Conservation (phyloP, 257 asterid genomes). For the Coffea canephora region DNA sequence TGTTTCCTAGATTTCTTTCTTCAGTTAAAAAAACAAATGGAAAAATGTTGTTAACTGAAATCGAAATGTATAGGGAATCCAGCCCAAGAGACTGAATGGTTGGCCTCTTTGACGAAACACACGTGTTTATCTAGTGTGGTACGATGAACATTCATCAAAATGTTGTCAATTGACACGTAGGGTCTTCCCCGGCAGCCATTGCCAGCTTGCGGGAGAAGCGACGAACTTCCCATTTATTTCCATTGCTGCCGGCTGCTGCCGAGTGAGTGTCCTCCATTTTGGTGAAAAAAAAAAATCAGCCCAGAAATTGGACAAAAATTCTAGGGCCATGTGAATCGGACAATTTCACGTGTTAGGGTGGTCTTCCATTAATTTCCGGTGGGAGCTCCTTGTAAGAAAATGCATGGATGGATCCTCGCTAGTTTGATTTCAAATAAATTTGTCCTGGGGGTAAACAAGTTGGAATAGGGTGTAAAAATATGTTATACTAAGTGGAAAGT, state of each 20-base stretch:
- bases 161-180: constrained; percentile 45
- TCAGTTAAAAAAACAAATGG: neutral
- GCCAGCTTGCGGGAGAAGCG: constrained; percentile 12
- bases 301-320: neutral
- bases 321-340: constrained; percentile 44
- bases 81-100: constrained; percentile 15
- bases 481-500: too few species aligned
- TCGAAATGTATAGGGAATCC: constrained; percentile 20
- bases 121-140: constrained; percentile 41
- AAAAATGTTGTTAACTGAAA: neutral
- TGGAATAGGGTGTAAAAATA: too few species aligned
- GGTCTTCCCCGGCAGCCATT: constrained; percentile 11
- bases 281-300: neutral
- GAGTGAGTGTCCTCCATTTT: neutral
- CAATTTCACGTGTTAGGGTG: constrained; percentile 63
- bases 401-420: neutral
- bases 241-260: neutral
- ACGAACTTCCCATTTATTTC: neutral
- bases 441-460: too few species aligned
- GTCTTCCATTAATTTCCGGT: neutral
- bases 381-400: constrained; percentile 14
- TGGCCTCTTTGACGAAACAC: constrained; percentile 31
- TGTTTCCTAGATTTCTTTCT: constrained; percentile 20
- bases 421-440: too few species aligned
- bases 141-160: constrained; percentile 39